A percentile compares a stretch with the other conserved stretches of the same genome.
These are phyloP conservation scores for Ramalina intermedia DNA, from an alignment of 495 filamentous ascomycete genomes.

Conservation along the genomic window DNA sequence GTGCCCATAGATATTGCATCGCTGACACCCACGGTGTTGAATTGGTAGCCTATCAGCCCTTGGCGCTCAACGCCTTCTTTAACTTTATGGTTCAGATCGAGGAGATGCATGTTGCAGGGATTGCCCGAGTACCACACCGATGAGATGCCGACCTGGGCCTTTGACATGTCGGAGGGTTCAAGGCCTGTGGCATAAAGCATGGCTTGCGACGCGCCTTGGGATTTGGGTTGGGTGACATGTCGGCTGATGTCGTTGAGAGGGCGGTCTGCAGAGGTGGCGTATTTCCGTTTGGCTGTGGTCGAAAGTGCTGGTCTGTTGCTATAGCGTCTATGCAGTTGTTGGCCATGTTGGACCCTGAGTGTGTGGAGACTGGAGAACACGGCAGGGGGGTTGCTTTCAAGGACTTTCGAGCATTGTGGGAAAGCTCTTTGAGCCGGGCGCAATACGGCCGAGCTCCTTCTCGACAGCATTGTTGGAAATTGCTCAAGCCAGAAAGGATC, in stretches of 20 bases:
- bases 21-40: conserved; percentile 95
- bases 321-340: too few species aligned
- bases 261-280: conserved; percentile 20
- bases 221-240: conserved; percentile 83
- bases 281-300: conserved; percentile 28
- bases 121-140: conserved; percentile 70
- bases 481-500: too few species aligned
- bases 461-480: too few species aligned
- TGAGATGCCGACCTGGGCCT: conserved; percentile 92
- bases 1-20: conserved; percentile 45
- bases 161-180: conserved; percentile 69
- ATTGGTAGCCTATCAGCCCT: conserved; percentile 73
- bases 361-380: too few species aligned
- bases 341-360: too few species aligned
- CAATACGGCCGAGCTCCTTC: too few species aligned
- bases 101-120: conserved; percentile 97
- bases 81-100: conserved; percentile 72
- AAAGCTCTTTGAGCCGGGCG: too few species aligned
- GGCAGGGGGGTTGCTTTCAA: too few species aligned
- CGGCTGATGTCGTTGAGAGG: conserved; percentile 67
- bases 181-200: conserved; percentile 96
- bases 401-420: too few species aligned
- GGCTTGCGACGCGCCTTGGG: conserved; percentile 94
- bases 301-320: conserved; percentile 2
- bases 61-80: conserved; percentile 72